Evolutionary conservation across 2,329 filamentous ascomycete species (phyloP).

Genomic region (Bimuria novae-zelandiae): DNA sequence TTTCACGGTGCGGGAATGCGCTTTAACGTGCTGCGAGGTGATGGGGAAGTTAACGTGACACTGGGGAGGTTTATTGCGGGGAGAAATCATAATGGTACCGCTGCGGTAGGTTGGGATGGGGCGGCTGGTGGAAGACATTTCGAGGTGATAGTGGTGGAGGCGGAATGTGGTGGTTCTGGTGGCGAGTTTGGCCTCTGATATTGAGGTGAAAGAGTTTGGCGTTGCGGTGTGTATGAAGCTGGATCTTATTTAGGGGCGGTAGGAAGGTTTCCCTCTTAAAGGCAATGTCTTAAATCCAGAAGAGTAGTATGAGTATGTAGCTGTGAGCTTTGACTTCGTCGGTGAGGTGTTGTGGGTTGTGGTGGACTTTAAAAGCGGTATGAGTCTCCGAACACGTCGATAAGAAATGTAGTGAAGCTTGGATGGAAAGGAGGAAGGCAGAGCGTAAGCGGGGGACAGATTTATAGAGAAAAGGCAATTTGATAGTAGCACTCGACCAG

Average conservation of each 20-base stretch:
- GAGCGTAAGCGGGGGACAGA: too few relatives aligned
- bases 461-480: too few relatives aligned
- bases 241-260: too few relatives aligned
- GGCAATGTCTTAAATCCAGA: too few relatives aligned
- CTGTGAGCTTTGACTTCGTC: too few relatives aligned
- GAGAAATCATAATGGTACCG: neutral
- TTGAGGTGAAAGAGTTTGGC: too few relatives aligned
- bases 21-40: neutral
- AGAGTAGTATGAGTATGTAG: neutral
- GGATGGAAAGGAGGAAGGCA: neutral
- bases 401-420: neutral
- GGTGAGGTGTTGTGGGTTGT: neutral
- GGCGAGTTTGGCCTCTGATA: neutral
- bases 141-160: neutral
- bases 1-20: neutral
- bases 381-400: too few relatives aligned
- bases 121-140: neutral
- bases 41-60: neutral
- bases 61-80: neutral
- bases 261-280: neutral
- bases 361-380: neutral
- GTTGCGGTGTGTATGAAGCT: too few relatives aligned
- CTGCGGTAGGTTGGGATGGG: neutral
- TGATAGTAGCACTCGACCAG: too few relatives aligned
- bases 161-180: too few relatives aligned